Conservation (phyloP, 805 yeast genomes). For the Metschnikowia anglica region DNA sequence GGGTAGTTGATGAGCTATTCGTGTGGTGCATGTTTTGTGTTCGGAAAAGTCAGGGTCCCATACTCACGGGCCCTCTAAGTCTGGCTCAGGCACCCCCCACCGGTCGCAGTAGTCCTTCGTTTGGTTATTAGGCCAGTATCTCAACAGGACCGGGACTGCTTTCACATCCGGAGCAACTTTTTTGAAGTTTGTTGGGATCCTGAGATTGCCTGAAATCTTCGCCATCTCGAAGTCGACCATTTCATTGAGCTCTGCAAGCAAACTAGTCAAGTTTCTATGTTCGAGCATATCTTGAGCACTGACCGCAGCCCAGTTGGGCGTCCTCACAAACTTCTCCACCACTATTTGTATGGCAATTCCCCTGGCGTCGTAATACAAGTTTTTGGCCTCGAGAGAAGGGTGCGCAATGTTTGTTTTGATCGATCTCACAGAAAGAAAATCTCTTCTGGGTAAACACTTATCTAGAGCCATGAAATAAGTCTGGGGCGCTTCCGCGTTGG, state of each 20-base stretch:
- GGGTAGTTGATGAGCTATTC: no score
- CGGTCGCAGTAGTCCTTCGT: conserved; percentile 32
- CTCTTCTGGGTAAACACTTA: conserved; percentile 70
- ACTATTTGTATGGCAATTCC: conserved; percentile 37
- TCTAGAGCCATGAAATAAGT: conserved; percentile 77
- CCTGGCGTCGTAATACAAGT: conserved; percentile 32
- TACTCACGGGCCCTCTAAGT: conserved; percentile 12
- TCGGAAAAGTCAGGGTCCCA: no score
- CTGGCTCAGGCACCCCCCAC: conserved; percentile 23
- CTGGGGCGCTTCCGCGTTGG: background rate
- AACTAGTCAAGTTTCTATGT: conserved; percentile 13
- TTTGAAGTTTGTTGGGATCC: conserved; percentile 27
- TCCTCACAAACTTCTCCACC: conserved; percentile 27
- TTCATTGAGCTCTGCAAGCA: conserved; percentile 23
- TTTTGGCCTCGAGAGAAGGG: conserved; percentile 12
- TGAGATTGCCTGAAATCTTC: conserved; percentile 17
- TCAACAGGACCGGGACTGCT: conserved; percentile 19
- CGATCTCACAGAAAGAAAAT: conserved; percentile 53
- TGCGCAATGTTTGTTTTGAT: conserved; percentile 28
- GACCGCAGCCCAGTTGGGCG: conserved; percentile 18
- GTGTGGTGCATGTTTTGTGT: no score
- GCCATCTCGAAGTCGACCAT: conserved; percentile 22
- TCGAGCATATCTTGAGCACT: conserved; percentile 16
- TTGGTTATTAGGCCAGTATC: conserved; percentile 39
- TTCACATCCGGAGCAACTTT: conserved; percentile 25